Conservation (phyloP, 805 yeast genomes). For the Grigorovia humatica region DNA sequence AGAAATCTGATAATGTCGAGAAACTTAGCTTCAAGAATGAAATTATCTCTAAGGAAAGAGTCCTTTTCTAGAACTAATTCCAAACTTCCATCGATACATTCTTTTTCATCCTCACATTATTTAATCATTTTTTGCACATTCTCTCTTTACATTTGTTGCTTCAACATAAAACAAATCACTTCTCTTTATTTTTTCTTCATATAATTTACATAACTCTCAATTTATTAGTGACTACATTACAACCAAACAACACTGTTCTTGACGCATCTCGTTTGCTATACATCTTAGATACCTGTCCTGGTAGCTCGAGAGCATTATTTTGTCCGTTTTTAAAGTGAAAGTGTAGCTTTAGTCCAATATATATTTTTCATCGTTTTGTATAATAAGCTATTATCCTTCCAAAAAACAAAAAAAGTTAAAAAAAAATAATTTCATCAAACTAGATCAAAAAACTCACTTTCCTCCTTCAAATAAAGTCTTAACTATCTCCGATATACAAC, state of each 20-base stretch:
- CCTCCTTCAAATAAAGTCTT: neutral
- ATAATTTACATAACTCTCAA: neutral
- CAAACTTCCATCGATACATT: neutral
- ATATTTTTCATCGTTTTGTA: neutral
- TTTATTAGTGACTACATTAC: too few relatives aligned
- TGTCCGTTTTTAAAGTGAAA: too few relatives aligned
- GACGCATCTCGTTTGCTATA: too few relatives aligned
- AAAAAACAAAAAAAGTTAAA: too few relatives aligned
- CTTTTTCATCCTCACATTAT: neutral
- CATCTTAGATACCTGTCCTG: too few relatives aligned
- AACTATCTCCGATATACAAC: too few relatives aligned
- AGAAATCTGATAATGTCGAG: slow-evolving; percentile 6
- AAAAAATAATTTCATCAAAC: too few relatives aligned
- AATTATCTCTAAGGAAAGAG: slow-evolving; percentile 26
- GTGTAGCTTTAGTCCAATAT: neutral
- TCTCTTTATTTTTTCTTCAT: too few relatives aligned
- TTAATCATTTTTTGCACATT: neutral
- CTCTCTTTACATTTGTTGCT: neutral
- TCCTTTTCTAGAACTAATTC: slow-evolving; percentile 8
- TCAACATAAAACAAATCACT: neutral
- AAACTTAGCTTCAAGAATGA: slow-evolving; percentile 15
- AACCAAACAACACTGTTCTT: too few relatives aligned
- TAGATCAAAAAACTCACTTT: neutral
- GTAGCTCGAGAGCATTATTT: too few relatives aligned
- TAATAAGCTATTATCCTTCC: neutral